phyloP scores from a whole-genome alignment of 1,284 basidiomycete genomes.

The Trametes hirsuta region DNA sequence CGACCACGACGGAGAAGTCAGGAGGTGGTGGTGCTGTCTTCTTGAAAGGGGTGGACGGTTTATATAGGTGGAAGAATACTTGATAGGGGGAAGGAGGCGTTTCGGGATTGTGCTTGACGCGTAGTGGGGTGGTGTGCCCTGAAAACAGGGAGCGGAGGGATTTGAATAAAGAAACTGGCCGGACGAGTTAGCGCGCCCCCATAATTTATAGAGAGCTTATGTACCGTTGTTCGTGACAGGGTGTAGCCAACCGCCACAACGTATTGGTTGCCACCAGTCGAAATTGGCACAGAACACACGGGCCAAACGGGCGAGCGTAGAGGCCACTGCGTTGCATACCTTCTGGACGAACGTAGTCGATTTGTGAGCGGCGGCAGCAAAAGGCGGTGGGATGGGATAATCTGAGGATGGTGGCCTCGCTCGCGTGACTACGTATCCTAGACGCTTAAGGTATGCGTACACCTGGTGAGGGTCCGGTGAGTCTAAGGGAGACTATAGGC shows the following conservation, averaged over 20 bases:
- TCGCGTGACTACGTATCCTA: conserved; percentile 89
- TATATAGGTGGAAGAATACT: conserved; percentile 92
- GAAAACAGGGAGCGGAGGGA: conserved; percentile 77
- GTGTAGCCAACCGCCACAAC: conserved; percentile 47
- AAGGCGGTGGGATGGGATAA: conserved; percentile 58
- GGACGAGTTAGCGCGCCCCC: conserved; percentile 1
- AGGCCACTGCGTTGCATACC: conserved; percentile 41
- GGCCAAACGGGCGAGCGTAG: conserved; percentile 38
- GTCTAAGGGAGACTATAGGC: background rate
- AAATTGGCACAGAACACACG: conserved; percentile 35
- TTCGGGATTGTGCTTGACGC: conserved; percentile 22
- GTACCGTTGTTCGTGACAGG: conserved; percentile 53
- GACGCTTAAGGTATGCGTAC: conserved; percentile 88
- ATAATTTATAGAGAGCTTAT: conserved; percentile 18
- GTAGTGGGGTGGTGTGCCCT: conserved; percentile 52
- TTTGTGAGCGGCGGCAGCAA: conserved; percentile 1
- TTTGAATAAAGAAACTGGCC: conserved; percentile 67
- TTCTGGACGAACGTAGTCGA: conserved; percentile 35
- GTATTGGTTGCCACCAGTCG: conserved; percentile 66
- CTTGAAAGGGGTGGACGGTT: conserved; percentile 84
- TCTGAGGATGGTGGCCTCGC: conserved; percentile 60
- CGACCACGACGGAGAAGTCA: conserved; percentile 86
- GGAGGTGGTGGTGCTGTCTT: conserved; percentile 81
- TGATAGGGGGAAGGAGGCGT: conserved; percentile 64
- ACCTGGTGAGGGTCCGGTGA: conserved; percentile 54